Conservation (phyloP, 2,329 filamentous ascomycete genomes). For the Dactylonectria estremocensis region DNA sequence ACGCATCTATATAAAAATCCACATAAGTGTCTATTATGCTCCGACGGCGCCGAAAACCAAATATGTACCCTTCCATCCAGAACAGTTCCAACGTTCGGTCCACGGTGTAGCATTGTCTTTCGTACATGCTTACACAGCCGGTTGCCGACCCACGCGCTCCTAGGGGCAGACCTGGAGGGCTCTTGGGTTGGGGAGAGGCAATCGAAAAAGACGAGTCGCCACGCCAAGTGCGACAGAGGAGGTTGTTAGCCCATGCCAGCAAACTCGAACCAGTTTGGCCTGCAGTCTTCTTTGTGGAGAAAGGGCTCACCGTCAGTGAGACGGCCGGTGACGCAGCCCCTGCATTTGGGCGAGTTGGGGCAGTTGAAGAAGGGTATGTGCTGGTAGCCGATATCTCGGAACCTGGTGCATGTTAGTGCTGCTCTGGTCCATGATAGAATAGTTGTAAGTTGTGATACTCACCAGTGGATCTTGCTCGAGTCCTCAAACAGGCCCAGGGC, state of each 20-base stretch:
- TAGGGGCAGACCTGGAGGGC: neutral
- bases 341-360: slow-evolving; percentile 95
- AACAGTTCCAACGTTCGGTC: slow-evolving; percentile 21
- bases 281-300: slow-evolving; percentile 91
- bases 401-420: slow-evolving; percentile 71
- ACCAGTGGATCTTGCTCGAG: slow-evolving; percentile 93
- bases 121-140: slow-evolving; percentile 27
- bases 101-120: slow-evolving; percentile 29
- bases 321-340: slow-evolving; percentile 86
- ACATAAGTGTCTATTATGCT: slow-evolving; percentile 27
- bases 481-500: slow-evolving; percentile 94
- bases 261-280: slow-evolving; percentile 97
- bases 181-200: neutral
- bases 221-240: neutral
- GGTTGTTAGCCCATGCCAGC: slow-evolving; percentile 79
- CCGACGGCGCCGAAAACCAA: slow-evolving; percentile 43
- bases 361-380: slow-evolving; percentile 99
- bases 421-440: neutral
- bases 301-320: slow-evolving; percentile 91
- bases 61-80: slow-evolving; percentile 30
- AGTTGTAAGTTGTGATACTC: slow-evolving; percentile 53
- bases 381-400: slow-evolving; percentile 98
- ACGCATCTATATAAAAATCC: slow-evolving; percentile 24
- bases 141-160: neutral
- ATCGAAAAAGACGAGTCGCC: slow-evolving; percentile 5